These are phyloP conservation scores for Metschnikowia peoriensis DNA, from an alignment of 805 yeast genomes.

Conservation along the genomic window DNA sequence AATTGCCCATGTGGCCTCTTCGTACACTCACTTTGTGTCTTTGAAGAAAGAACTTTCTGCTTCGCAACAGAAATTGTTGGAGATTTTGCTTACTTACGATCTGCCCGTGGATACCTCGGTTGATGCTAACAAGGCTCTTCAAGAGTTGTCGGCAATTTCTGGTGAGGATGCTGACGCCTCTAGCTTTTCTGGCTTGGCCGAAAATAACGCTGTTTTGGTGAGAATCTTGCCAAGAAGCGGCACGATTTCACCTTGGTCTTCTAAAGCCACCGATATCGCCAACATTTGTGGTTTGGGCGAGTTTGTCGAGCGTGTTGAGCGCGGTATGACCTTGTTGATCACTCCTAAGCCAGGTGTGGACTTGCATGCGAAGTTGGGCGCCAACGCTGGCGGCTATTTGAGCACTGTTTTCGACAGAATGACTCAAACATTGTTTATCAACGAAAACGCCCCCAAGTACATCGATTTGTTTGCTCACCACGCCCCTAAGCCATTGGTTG, in stretches of 20 bases:
- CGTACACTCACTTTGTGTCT: conserved; percentile 80
- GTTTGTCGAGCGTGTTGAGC: conserved; percentile 79
- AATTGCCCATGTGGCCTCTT: conserved; percentile 67
- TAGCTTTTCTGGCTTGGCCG: conserved; percentile 7
- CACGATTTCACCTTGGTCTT: conserved; percentile 98
- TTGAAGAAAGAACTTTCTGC: conserved; percentile 41
- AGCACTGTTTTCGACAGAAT: conserved; percentile 85
- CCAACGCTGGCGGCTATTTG: conserved; percentile 53
- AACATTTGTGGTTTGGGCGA: conserved; percentile 79
- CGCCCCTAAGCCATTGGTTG: conserved; percentile 77
- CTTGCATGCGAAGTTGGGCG: conserved; percentile 41
- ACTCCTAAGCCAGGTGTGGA: conserved; percentile 58
- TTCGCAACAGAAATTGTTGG: conserved; percentile 48
- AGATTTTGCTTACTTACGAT: conserved; percentile 73
- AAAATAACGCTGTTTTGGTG: conserved; percentile 48
- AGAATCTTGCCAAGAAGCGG: conserved; percentile 90
- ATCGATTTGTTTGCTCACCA: conserved; percentile 77
- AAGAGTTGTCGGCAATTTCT: conserved; percentile 25
- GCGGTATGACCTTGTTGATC: conserved; percentile 79
- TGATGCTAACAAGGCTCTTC: conserved; percentile 39
- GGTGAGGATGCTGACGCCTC: conserved; percentile 23
- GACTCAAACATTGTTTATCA: conserved; percentile 72
- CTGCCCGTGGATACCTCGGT: conserved; percentile 56
- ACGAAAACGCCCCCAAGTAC: conserved; percentile 59
- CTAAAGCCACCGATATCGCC: conserved; percentile 95